phyloP scores from a whole-genome alignment of 106 monocot species.

The Dendrobium officinale region DNA sequence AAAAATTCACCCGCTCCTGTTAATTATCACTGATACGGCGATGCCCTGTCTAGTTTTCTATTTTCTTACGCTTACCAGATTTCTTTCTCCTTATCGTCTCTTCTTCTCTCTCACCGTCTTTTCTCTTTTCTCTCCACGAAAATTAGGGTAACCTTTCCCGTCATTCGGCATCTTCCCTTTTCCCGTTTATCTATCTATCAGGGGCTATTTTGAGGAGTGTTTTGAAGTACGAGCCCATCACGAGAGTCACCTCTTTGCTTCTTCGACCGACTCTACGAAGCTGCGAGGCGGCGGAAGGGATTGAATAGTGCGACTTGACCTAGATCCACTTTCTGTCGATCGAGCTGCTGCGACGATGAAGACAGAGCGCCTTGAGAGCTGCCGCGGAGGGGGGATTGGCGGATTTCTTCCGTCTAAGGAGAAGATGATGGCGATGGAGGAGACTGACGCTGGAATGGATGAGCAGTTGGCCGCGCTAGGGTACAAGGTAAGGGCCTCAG shows the following conservation, averaged over 20 bases:
- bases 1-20: too few species aligned
- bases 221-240: not conserved
- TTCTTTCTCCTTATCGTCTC: not conserved
- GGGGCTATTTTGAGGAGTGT: not conserved
- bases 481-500: constrained; percentile 62
- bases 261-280: not conserved
- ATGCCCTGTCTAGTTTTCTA: not conserved
- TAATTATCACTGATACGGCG: too few species aligned
- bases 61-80: not conserved
- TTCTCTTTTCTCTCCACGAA: not conserved
- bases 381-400: not conserved
- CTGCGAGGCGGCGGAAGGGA: not conserved
- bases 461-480: constrained; percentile 55
- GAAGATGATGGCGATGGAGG: constrained; percentile 22
- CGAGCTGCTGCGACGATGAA: not conserved
- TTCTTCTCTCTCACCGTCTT: not conserved
- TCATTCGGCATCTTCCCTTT: not conserved
- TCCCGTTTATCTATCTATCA: not conserved
- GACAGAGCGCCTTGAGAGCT: not conserved
- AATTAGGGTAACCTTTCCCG: not conserved
- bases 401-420: not conserved
- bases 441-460: constrained; percentile 28
- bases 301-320: not conserved
- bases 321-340: not conserved
- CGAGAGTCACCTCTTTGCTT: not conserved